Percentiles rank a stretch among this genome's conserved stretches.
These are phyloP conservation scores for Pseudomassariella vexata DNA, from an alignment of 2,329 filamentous ascomycete species.

Conservation along the genomic window DNA sequence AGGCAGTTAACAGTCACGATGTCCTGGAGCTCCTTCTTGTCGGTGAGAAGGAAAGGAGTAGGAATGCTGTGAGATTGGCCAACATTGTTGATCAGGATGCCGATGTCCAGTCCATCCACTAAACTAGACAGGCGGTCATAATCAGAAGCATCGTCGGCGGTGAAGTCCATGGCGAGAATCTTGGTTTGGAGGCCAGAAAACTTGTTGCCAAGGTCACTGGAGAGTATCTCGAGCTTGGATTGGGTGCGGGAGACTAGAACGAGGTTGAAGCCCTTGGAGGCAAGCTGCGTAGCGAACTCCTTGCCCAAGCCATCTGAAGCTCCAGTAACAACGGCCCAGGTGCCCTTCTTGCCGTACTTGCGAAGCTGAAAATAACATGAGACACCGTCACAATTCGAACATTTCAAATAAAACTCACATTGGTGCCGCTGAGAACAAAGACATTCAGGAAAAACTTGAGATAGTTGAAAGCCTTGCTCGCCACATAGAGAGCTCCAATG, in stretches of 20 bases:
- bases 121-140: slow-evolving; percentile 68
- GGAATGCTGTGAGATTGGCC: slow-evolving; percentile 92
- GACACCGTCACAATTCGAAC: background rate
- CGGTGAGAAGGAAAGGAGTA: slow-evolving; percentile 77
- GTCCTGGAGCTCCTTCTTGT: slow-evolving; percentile 72
- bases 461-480: slow-evolving; percentile 51
- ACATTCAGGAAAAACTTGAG: slow-evolving; percentile 58
- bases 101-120: slow-evolving; percentile 70
- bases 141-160: slow-evolving; percentile 70
- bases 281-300: slow-evolving; percentile 88
- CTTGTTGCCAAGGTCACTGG: slow-evolving; percentile 67
- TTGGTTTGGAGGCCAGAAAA: slow-evolving; percentile 67
- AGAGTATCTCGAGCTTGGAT: slow-evolving; percentile 77
- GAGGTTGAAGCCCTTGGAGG: slow-evolving; percentile 87
- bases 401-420: slow-evolving; percentile 37
- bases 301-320: slow-evolving; percentile 96
- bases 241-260: slow-evolving; percentile 93
- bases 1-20: slow-evolving; percentile 96
- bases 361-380: slow-evolving; percentile 54
- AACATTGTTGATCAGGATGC: slow-evolving; percentile 93
- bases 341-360: slow-evolving; percentile 85
- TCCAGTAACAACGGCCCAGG: slow-evolving; percentile 91
- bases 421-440: slow-evolving; percentile 61
- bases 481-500: slow-evolving; percentile 54
- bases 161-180: slow-evolving; percentile 86